Conservation (phyloP, 2,329 filamentous ascomycete species). For the Fusarium sp. region DNA sequence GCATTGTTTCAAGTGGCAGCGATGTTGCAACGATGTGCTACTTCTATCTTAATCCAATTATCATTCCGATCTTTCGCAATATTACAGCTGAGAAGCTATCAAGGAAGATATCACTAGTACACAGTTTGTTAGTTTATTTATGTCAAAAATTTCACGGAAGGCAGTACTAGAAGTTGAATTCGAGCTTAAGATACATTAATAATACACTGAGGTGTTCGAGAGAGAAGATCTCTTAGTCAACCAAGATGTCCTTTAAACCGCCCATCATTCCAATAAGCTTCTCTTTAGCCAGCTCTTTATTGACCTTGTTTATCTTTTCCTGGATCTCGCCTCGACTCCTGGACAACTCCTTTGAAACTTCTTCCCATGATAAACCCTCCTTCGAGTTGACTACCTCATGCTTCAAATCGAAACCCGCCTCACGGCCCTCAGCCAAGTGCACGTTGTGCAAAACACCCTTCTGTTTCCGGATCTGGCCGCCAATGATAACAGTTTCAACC, state of each 20-base stretch:
- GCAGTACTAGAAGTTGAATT: too few relatives aligned
- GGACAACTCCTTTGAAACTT: not conserved
- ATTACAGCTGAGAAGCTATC: too few relatives aligned
- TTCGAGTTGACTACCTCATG: not conserved
- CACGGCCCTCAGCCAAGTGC: not conserved
- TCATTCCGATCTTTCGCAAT: too few relatives aligned
- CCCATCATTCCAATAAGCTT: constrained; percentile 1
- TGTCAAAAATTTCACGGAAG: too few relatives aligned
- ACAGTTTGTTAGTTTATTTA: too few relatives aligned
- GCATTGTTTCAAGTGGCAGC: too few relatives aligned
- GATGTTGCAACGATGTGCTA: too few relatives aligned
- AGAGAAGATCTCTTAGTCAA: not conserved
- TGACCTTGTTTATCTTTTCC: not conserved
- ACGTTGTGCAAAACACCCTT: not conserved
- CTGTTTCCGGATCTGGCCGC: not conserved
- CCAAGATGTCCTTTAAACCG: not conserved
- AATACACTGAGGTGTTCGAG: fast-evolving
- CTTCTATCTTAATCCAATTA: too few relatives aligned
- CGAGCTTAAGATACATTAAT: too few relatives aligned
- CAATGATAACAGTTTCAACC: constrained; percentile 4
- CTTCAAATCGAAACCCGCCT: not conserved
- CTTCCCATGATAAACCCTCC: not conserved
- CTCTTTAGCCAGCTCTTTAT: not conserved
- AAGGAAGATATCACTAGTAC: too few relatives aligned
- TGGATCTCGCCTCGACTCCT: not conserved